Evolutionary conservation across 495 filamentous ascomycete species (phyloP).

Genomic region (Penicillium subrubescens): DNA sequence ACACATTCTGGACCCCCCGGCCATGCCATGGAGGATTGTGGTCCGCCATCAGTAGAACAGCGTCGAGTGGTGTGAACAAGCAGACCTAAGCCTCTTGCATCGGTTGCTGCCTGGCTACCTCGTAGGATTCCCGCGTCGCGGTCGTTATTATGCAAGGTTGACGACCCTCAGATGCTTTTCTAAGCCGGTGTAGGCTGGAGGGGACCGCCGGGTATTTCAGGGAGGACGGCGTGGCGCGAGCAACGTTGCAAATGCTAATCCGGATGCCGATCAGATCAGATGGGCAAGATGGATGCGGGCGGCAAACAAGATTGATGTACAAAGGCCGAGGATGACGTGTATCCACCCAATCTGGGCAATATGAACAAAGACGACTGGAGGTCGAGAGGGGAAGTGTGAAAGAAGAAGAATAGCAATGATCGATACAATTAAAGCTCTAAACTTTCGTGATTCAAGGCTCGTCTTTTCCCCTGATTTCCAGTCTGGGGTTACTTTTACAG

Average conservation of each 20-base stretch:
- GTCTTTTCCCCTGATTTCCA: constrained; percentile 18
- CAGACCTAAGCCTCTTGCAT: constrained; percentile 20
- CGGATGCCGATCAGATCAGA: constrained; percentile 29
- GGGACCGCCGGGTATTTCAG: constrained; percentile 10
- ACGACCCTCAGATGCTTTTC: constrained; percentile 1
- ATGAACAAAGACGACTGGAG: neutral
- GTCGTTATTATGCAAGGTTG: neutral
- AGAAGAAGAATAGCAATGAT: neutral
- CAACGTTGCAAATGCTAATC: constrained; percentile 18
- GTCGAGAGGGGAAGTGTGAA: neutral
- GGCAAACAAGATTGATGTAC: constrained; percentile 28
- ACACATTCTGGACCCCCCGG: constrained; percentile 30
- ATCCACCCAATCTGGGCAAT: constrained; percentile 8
- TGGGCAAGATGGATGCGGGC: constrained; percentile 15
- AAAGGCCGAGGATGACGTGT: constrained; percentile 23
- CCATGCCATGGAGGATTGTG: constrained; percentile 27
- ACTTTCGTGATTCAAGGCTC: neutral
- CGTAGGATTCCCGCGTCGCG: neutral
- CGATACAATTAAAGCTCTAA: neutral
- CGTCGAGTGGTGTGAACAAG: constrained; percentile 5
- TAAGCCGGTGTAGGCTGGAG: neutral
- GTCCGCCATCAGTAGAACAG: constrained; percentile 24
- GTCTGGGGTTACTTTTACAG: constrained; percentile 10
- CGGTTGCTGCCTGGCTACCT: constrained; percentile 19
- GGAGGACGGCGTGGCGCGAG: constrained; percentile 24